Evolutionary conservation across 2,329 filamentous ascomycete genomes (phyloP).

Genomic region (Penicillium sclerotiorum): DNA sequence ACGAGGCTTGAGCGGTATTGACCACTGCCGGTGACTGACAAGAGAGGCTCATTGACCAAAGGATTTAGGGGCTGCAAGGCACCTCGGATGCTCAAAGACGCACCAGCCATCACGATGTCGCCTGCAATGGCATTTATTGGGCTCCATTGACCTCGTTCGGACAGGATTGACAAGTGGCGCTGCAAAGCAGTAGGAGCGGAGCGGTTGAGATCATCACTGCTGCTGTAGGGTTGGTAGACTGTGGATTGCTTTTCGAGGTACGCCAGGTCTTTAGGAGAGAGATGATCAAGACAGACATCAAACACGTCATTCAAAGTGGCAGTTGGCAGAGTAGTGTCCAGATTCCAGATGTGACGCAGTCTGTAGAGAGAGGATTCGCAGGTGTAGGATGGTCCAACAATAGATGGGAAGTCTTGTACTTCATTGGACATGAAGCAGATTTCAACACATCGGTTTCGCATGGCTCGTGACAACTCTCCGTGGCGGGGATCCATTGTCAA

Average conservation of each 20-base stretch:
- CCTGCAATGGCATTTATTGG: conserved; percentile 26
- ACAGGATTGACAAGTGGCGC: conserved; percentile 36
- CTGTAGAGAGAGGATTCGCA: conserved; percentile 45
- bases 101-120: conserved; percentile 27
- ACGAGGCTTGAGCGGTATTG: conserved; percentile 27
- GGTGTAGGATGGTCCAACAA: conserved; percentile 37
- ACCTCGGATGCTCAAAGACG: conserved; percentile 30
- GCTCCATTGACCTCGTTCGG: conserved; percentile 34
- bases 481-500: conserved; percentile 89
- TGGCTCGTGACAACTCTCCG: conserved; percentile 91
- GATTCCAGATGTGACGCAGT: conserved; percentile 38
- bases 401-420: conserved; percentile 13
- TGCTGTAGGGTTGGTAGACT: conserved; percentile 22
- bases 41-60: conserved; percentile 43
- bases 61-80: conserved; percentile 40
- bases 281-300: conserved; percentile 41
- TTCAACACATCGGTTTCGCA: conserved; percentile 93
- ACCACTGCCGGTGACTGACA: conserved; percentile 29
- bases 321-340: conserved; percentile 14
- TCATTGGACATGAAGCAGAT: conserved; percentile 68
- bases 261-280: conserved; percentile 37
- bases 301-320: conserved; percentile 22
- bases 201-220: conserved; percentile 8
- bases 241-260: conserved; percentile 35
- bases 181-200: conserved; percentile 26